phyloP scores from a whole-genome alignment of 805 yeast species.

The Blastobotrys americana region DNA sequence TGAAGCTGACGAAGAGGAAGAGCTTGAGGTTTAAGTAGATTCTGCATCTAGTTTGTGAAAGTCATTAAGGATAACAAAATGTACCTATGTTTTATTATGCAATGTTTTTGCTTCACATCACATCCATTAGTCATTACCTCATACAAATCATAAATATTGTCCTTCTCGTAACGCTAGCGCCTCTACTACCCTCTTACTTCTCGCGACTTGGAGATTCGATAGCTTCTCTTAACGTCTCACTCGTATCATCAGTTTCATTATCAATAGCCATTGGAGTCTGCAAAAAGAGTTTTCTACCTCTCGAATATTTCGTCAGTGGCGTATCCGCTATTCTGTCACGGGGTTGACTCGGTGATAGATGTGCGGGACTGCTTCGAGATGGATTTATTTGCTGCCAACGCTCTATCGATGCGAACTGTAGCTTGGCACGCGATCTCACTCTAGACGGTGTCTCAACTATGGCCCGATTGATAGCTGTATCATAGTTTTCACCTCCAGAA shows the following conservation, averaged over 20 bases:
- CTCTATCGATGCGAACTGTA: slow-evolving; percentile 16
- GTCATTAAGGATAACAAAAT: neutral
- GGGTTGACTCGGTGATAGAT: too few relatives aligned
- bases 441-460: slow-evolving; percentile 17
- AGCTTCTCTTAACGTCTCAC: too few relatives aligned
- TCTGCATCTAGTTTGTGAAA: neutral
- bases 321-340: too few relatives aligned
- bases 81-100: neutral
- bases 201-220: too few relatives aligned
- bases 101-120: neutral
- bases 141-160: neutral
- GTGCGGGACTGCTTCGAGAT: neutral
- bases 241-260: too few relatives aligned
- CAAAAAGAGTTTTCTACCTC: too few relatives aligned
- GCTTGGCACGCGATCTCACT: slow-evolving; percentile 10
- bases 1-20: slow-evolving; percentile 13
- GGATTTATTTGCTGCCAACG: slow-evolving; percentile 15
- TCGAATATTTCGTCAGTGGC: too few relatives aligned
- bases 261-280: too few relatives aligned
- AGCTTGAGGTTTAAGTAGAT: neutral
- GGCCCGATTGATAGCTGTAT: neutral
- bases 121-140: neutral
- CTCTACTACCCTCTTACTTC: neutral
- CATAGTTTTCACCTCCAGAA: neutral
- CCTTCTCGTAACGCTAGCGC: neutral